Conservation (phyloP, 1,284 basidiomycete genomes). For the Vanrija humicola region DNA sequence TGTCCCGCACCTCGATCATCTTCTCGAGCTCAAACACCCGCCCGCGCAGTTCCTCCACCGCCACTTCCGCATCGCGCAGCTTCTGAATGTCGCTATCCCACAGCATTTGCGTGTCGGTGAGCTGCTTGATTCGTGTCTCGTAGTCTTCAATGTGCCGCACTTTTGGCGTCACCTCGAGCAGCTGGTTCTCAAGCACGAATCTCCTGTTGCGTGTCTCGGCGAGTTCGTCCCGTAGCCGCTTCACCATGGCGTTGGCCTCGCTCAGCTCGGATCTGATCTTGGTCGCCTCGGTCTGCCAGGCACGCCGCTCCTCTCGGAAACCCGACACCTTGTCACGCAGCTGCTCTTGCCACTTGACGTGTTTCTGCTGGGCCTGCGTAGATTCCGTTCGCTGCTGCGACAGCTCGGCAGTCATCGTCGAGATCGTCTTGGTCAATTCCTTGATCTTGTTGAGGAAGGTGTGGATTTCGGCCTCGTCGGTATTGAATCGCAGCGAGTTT, state of each 20-base stretch:
- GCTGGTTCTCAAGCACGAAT: slow-evolving; percentile 37
- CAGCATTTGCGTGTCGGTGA: slow-evolving; percentile 33
- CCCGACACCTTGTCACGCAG: slow-evolving; percentile 36
- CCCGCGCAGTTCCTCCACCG: slow-evolving; percentile 13
- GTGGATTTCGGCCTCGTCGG: slow-evolving; percentile 45
- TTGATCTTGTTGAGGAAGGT: slow-evolving; percentile 44
- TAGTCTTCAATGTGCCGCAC: slow-evolving; percentile 41
- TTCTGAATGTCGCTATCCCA: slow-evolving; percentile 36
- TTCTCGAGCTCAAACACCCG: slow-evolving; percentile 26
- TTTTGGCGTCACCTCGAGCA: slow-evolving; percentile 37
- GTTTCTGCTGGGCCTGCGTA: slow-evolving; percentile 37
- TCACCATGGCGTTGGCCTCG: slow-evolving; percentile 24
- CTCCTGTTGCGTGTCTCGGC: slow-evolving; percentile 44
- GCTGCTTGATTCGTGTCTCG: slow-evolving; percentile 40
- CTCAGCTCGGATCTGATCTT: slow-evolving; percentile 28
- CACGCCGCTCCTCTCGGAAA: slow-evolving; percentile 38
- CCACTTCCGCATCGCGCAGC: slow-evolving; percentile 24
- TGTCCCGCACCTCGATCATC: slow-evolving; percentile 24
- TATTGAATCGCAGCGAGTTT: slow-evolving; percentile 38
- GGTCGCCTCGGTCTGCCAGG: slow-evolving; percentile 37
- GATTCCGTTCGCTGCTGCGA: slow-evolving; percentile 33
- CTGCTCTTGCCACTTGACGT: slow-evolving; percentile 44
- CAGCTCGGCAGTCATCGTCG: slow-evolving; percentile 33
- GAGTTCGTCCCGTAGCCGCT: slow-evolving; percentile 36
- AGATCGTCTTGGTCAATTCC: slow-evolving; percentile 38